Evolutionary conservation across 1,284 basidiomycete species (phyloP).

Genomic region (Cerioporus squamosus): DNA sequence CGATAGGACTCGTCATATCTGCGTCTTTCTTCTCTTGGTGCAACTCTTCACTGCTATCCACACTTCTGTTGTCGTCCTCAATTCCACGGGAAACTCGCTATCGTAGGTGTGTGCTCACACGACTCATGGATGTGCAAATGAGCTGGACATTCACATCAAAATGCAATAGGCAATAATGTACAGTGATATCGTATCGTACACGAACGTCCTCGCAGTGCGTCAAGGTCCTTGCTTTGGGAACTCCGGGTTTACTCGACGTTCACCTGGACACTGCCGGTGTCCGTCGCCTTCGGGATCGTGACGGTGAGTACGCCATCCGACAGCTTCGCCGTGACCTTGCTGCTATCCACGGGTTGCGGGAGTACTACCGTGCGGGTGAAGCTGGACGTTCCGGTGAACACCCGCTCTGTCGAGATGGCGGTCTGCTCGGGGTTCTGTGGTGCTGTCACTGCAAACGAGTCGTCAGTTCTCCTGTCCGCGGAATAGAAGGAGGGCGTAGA

Average conservation of each 20-base stretch:
- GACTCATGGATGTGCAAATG: background rate
- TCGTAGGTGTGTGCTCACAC: slow-evolving; percentile 8
- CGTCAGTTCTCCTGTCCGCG: background rate
- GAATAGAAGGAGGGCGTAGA: background rate
- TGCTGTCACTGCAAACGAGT: slow-evolving; percentile 28
- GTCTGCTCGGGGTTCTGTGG: slow-evolving; percentile 34
- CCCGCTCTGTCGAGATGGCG: slow-evolving; percentile 61
- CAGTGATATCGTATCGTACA: slow-evolving; percentile 14
- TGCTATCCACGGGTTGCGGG: slow-evolving; percentile 62
- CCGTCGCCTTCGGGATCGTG: slow-evolving; percentile 62
- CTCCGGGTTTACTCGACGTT: slow-evolving; percentile 31
- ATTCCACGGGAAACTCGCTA: background rate
- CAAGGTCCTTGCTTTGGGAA: background rate
- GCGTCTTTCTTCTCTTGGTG: too few relatives aligned
- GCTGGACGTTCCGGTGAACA: slow-evolving; percentile 53
- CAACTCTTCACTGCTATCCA: background rate
- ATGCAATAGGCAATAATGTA: slow-evolving; percentile 20
- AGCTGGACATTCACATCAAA: background rate
- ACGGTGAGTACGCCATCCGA: slow-evolving; percentile 72
- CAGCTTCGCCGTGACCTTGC: slow-evolving; percentile 65
- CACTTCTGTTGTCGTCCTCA: background rate
- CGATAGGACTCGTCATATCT: background rate
- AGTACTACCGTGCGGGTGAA: slow-evolving; percentile 76
- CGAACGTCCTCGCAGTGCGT: background rate
- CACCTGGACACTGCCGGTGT: slow-evolving; percentile 51